A percentile compares a stretch with the other conserved stretches of the same genome.
These are phyloP conservation scores for Alliaria petiolata DNA, from an alignment of 345 rosid species.

Conservation along the genomic window DNA sequence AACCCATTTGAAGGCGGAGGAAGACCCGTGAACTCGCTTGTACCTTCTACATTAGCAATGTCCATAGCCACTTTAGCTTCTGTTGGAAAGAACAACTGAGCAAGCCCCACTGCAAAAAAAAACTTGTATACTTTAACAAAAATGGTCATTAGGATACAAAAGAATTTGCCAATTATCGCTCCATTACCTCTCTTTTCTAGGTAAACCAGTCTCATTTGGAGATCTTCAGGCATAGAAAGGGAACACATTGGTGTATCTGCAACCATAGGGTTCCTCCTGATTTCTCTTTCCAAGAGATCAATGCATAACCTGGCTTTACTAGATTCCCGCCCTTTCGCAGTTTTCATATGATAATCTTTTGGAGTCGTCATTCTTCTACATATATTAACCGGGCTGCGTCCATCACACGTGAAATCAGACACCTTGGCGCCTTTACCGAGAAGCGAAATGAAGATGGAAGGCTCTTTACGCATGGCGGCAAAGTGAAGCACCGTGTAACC, in stretches of 20 bases:
- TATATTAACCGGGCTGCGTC: constrained; percentile 72
- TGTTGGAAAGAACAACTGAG: constrained; percentile 77
- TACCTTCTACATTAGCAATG: constrained; percentile 72
- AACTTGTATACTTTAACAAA: constrained; percentile 6
- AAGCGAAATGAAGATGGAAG: constrained; percentile 65
- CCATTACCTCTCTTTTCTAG: constrained; percentile 88
- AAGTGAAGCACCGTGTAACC: constrained; percentile 91
- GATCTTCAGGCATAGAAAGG: constrained; percentile 60
- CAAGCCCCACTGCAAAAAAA: constrained; percentile 67
- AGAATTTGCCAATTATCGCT: not conserved
- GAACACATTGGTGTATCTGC: constrained; percentile 42
- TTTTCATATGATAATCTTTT: constrained; percentile 74
- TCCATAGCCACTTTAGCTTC: constrained; percentile 97
- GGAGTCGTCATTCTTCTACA: constrained; percentile 83
- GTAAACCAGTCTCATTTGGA: constrained; percentile 82
- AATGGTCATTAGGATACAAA: not conserved
- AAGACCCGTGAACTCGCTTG: constrained; percentile 61
- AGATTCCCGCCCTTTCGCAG: constrained; percentile 68
- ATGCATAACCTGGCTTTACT: constrained; percentile 77
- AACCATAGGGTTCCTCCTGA: constrained; percentile 68
- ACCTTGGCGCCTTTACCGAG: constrained; percentile 75
- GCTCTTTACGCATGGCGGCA: constrained; percentile 90
- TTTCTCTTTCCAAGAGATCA: constrained; percentile 88
- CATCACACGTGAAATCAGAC: constrained; percentile 66
- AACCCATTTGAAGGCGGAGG: constrained; percentile 48